phyloP scores from a whole-genome alignment of 441 rosid genomes.

The Syzygium syzygioides region DNA sequence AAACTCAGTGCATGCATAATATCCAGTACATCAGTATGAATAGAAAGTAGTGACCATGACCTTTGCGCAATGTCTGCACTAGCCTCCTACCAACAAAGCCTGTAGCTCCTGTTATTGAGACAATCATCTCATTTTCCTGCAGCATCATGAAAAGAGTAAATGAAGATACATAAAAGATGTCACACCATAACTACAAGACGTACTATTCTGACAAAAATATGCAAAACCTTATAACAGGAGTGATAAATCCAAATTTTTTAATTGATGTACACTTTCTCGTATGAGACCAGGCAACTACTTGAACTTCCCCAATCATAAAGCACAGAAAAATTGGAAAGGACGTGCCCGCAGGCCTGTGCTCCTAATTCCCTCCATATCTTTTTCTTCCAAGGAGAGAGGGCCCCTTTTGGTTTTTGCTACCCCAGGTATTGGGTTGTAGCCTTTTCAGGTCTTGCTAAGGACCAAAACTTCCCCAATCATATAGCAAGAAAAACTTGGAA shows the following conservation, averaged over 20 bases:
- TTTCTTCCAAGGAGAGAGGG: too few species aligned
- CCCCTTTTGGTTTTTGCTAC: too few species aligned
- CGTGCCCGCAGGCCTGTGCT: too few species aligned
- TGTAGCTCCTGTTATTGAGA: constrained; percentile 89
- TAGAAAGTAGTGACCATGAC: constrained; percentile 20
- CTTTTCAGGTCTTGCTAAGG: too few species aligned
- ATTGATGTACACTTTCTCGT: not conserved
- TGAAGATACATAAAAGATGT: not conserved
- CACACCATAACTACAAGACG: not conserved
- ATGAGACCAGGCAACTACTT: not conserved
- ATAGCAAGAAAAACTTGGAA: not conserved
- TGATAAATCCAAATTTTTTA: not conserved
- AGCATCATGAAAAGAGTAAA: not conserved
- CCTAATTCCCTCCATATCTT: too few species aligned
- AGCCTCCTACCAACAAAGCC: constrained; percentile 87
- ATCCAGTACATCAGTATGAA: not conserved
- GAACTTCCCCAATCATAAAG: not conserved
- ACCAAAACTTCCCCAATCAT: not conserved
- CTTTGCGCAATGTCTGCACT: constrained; percentile 77
- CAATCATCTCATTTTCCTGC: constrained; percentile 64
- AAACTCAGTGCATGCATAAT: not conserved
- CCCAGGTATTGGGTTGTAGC: too few species aligned
- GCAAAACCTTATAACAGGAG: not conserved
- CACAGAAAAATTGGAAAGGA: not conserved
- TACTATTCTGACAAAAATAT: not conserved